Evolutionary conservation across 2,329 filamentous ascomycete species (phyloP).

Genomic region (Aaosphaeria arxii): DNA sequence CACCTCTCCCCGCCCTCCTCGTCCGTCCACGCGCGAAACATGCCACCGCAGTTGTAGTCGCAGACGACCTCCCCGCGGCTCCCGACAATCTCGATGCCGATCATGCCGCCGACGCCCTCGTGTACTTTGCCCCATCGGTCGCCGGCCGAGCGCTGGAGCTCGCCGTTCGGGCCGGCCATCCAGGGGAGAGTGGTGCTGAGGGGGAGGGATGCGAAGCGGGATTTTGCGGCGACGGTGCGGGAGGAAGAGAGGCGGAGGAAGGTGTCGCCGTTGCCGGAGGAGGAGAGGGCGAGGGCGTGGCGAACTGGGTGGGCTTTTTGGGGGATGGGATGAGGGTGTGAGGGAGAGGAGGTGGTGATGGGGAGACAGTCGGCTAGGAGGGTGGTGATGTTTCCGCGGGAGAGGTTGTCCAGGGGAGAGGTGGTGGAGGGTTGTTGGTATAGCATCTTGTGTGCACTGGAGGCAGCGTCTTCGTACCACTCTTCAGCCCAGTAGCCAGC

Average conservation of each 20-base stretch:
- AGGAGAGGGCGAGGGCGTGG: conserved; percentile 61
- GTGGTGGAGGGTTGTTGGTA: conserved; percentile 11
- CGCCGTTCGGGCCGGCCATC: conserved; percentile 68
- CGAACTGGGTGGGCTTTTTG: conserved; percentile 10
- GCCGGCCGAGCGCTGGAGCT: conserved; percentile 72
- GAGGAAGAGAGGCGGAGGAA: conserved; percentile 72
- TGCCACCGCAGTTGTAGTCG: conserved; percentile 82
- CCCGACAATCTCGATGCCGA: conserved; percentile 67
- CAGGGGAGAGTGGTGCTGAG: conserved; percentile 59
- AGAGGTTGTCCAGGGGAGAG: conserved; percentile 21
- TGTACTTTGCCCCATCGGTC: conserved; percentile 69
- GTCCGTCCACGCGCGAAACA: conserved; percentile 79
- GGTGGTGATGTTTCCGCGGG: conserved; percentile 41
- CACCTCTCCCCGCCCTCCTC: conserved; percentile 57
- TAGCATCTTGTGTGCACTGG: conserved; percentile 11
- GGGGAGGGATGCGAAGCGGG: conserved; percentile 57
- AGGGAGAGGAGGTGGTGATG: neutral
- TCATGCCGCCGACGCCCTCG: conserved; percentile 82
- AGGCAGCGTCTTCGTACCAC: conserved; percentile 56
- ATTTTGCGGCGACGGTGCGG: conserved; percentile 70
- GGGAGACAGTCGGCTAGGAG: conserved; percentile 62
- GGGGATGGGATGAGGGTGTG: neutral
- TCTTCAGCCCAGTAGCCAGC: conserved; percentile 90
- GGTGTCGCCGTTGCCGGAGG: conserved; percentile 85
- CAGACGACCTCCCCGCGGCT: conserved; percentile 60